Conservation (phyloP, 768 basidiomycete species). For the Xerocomellus amylosporus region DNA sequence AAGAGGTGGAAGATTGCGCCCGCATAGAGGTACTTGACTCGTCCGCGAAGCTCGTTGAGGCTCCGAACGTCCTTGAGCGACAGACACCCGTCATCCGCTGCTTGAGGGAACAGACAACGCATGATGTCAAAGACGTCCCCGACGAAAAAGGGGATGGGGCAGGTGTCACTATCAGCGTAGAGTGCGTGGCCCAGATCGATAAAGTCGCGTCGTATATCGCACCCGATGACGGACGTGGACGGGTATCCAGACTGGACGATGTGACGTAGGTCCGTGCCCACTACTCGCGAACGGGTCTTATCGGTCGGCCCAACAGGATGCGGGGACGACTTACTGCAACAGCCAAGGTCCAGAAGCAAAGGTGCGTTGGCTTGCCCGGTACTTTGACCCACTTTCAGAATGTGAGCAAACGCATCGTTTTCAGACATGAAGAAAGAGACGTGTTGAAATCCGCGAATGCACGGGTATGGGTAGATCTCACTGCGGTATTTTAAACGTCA, state of each 20-base stretch:
- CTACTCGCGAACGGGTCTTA: not conserved
- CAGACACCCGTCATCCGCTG: not conserved
- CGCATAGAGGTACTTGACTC: not conserved
- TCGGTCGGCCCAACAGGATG: not conserved
- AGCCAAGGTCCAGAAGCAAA: constrained; percentile 3
- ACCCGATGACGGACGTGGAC: not conserved
- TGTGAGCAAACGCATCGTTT: not conserved
- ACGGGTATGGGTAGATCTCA: constrained; percentile 1
- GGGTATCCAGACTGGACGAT: not conserved
- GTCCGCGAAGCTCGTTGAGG: not conserved
- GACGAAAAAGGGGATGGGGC: not conserved
- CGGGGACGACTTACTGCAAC: not conserved
- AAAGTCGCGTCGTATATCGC: constrained; percentile 1
- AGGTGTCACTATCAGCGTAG: not conserved
- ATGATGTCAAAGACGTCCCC: not conserved
- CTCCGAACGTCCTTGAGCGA: not conserved
- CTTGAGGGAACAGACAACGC: not conserved
- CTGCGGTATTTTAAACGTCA: not conserved
- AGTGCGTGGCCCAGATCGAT: not conserved
- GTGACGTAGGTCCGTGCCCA: constrained; percentile 6
- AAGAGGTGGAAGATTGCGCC: not conserved
- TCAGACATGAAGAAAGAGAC: constrained; percentile 1
- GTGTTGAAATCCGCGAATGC: not conserved
- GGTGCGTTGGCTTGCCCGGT: not conserved
- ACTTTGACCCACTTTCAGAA: not conserved